Conservation (phyloP, 2,329 filamentous ascomycete species). For the Cadophora sp. region DNA sequence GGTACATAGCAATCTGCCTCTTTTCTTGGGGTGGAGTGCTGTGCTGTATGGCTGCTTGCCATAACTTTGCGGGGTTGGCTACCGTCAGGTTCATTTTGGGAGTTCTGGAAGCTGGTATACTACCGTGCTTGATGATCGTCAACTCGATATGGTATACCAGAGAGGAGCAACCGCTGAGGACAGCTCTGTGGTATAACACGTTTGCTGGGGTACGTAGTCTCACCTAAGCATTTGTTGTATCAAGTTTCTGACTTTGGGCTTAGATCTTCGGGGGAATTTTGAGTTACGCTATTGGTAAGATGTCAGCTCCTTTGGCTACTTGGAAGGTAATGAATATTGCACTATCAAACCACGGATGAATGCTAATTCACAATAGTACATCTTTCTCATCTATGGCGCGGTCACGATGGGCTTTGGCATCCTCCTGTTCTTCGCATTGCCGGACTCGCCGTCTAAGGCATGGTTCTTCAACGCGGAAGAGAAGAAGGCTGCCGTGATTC, state of each 20-base stretch:
- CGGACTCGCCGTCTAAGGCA: conserved; percentile 1
- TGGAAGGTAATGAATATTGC: background rate
- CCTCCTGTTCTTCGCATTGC: conserved; percentile 7
- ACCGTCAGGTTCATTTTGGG: conserved; percentile 1
- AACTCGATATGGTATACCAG: conserved; percentile 1
- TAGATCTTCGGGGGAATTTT: conserved; percentile 11
- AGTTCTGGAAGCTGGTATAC: background rate
- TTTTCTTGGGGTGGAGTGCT: background rate
- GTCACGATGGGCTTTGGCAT: background rate
- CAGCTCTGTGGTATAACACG: conserved; percentile 6
- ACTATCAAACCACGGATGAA: background rate
- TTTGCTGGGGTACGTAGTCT: background rate
- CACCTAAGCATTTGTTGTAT: background rate
- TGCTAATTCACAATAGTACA: background rate
- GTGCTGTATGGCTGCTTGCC: conserved; percentile 2
- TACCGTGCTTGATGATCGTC: background rate
- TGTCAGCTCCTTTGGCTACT: conserved; percentile 2
- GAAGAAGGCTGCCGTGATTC: conserved; percentile 10
- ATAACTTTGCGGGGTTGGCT: conserved; percentile 5
- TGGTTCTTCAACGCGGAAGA: conserved; percentile 13
- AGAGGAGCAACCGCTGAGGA: conserved; percentile 4
- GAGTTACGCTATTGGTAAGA: conserved; percentile 11
- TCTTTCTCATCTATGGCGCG: conserved; percentile 6
- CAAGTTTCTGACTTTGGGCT: background rate
- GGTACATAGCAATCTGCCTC: background rate